These are phyloP conservation scores for Eimeria necatrix DNA, from an alignment of 169 alveolate species.

Conservation along the genomic window DNA sequence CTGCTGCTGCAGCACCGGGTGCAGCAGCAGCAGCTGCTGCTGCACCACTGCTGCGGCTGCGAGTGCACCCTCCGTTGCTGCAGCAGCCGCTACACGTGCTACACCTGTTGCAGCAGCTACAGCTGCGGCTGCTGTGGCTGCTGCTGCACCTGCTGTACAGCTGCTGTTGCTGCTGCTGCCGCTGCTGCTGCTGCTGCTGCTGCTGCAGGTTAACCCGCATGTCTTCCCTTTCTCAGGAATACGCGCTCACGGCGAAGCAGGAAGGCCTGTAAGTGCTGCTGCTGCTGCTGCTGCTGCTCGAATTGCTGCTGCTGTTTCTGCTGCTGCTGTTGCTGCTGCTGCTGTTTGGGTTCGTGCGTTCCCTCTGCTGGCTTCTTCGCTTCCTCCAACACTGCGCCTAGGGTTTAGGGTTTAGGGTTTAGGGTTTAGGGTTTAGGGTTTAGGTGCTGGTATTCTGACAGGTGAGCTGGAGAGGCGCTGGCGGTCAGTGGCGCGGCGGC, in stretches of 20 bases:
- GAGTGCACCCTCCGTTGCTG: no score
- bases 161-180: not conserved
- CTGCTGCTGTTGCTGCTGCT: no score
- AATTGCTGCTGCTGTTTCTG: not conserved
- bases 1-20: not conserved
- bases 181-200: not conserved
- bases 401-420: slow-evolving; percentile 57
- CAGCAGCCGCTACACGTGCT: no score
- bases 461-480: slow-evolving; percentile 83
- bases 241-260: slow-evolving; percentile 86
- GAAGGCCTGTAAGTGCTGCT: slow-evolving; percentile 81
- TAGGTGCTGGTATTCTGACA: not conserved
- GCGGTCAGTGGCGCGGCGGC: slow-evolving; percentile 86
- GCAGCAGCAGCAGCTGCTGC: not conserved
- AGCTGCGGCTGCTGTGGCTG: no score
- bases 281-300: not conserved
- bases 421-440: slow-evolving; percentile 41
- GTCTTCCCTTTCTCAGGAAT: slow-evolving; percentile 86
- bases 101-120: no score
- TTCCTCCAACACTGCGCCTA: not conserved
- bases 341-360: not conserved
- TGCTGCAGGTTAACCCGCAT: slow-evolving; percentile 85
- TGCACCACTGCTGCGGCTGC: no score
- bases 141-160: no score
- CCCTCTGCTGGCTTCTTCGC: not conserved